These are phyloP conservation scores for Inosperma sp. DNA, from an alignment of 768 basidiomycete genomes.

Conservation along the genomic window DNA sequence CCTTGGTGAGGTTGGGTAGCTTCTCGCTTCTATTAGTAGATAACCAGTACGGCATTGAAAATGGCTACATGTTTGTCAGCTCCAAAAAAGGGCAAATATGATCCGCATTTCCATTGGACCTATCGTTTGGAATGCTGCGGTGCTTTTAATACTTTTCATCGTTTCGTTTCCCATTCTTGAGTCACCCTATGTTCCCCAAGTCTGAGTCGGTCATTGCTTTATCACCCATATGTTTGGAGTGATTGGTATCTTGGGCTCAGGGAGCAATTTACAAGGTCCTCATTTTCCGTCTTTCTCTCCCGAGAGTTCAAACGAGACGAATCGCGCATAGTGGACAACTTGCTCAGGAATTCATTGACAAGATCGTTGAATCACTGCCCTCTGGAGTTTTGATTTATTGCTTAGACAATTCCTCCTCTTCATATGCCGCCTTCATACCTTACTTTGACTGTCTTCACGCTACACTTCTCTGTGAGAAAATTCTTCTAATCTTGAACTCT, in stretches of 20 bases:
- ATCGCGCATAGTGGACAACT: conserved; percentile 99
- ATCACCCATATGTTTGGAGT: conserved; percentile 81
- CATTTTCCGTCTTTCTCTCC: conserved; percentile 89
- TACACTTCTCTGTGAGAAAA: conserved; percentile 78
- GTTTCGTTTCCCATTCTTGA: conserved; percentile 85
- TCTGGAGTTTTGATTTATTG: conserved; percentile 94
- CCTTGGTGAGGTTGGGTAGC: too few relatives aligned
- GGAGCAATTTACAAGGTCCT: conserved; percentile 90
- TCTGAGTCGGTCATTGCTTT: conserved; percentile 91
- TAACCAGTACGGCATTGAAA: too few relatives aligned
- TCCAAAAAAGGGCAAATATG: conserved; percentile 46
- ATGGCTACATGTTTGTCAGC: conserved; percentile 88
- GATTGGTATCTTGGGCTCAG: conserved; percentile 87
- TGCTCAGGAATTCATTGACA: conserved; percentile 94
- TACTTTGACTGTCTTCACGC: conserved; percentile 91
- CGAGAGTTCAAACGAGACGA: conserved; percentile 99
- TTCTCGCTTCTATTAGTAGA: too few relatives aligned
- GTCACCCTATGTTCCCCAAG: conserved; percentile 74
- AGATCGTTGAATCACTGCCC: conserved; percentile 92
- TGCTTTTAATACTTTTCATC: conserved; percentile 84
- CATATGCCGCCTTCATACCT: conserved; percentile 83
- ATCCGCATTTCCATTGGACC: conserved; percentile 92
- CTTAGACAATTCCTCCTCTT: conserved; percentile 84
- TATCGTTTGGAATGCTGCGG: conserved; percentile 90
- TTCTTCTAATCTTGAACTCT: conserved; percentile 3